A percentile compares a stretch with the other conserved stretches of the same genome.
phyloP scores from a whole-genome alignment of 345 rosid genomes.

The Citrus mangshanensis region DNA sequence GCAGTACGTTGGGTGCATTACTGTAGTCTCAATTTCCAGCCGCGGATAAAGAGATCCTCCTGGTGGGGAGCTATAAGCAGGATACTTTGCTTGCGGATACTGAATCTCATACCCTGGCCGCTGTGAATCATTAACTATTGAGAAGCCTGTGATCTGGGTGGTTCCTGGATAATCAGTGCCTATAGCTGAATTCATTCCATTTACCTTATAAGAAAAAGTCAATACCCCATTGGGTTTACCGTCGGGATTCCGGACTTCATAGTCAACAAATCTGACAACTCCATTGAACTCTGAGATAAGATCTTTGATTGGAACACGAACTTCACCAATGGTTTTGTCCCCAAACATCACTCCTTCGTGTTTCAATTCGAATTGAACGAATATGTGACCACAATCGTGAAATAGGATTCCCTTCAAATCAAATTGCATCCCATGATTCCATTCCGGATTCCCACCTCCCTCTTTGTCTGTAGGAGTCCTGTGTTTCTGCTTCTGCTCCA shows the following conservation, averaged over 20 bases:
- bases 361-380: constrained; percentile 37
- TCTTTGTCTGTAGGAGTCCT: constrained; percentile 43
- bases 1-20: background rate
- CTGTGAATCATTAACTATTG: constrained; percentile 17
- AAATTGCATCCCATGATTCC: constrained; percentile 45
- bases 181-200: constrained; percentile 5
- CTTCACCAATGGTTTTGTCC: constrained; percentile 54
- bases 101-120: background rate
- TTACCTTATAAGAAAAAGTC: constrained; percentile 35
- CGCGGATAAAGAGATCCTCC: constrained; percentile 1
- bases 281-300: constrained; percentile 34
- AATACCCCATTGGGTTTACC: constrained; percentile 41
- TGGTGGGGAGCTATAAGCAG: background rate
- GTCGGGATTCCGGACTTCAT: constrained; percentile 42
- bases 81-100: background rate
- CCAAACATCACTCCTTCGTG: constrained; percentile 52
- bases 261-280: constrained; percentile 36
- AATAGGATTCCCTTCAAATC: constrained; percentile 23
- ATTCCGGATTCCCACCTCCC: constrained; percentile 52
- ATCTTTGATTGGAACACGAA: constrained; percentile 40
- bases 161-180: constrained; percentile 4
- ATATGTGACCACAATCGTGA: constrained; percentile 24
- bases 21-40: background rate
- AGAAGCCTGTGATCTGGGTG: constrained; percentile 15
- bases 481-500: constrained; percentile 25